Percentiles rank a stretch among this genome's conserved stretches.
These are phyloP conservation scores for Ganoderma boninense DNA, from an alignment of 1,284 basidiomycete genomes.

Conservation along the genomic window DNA sequence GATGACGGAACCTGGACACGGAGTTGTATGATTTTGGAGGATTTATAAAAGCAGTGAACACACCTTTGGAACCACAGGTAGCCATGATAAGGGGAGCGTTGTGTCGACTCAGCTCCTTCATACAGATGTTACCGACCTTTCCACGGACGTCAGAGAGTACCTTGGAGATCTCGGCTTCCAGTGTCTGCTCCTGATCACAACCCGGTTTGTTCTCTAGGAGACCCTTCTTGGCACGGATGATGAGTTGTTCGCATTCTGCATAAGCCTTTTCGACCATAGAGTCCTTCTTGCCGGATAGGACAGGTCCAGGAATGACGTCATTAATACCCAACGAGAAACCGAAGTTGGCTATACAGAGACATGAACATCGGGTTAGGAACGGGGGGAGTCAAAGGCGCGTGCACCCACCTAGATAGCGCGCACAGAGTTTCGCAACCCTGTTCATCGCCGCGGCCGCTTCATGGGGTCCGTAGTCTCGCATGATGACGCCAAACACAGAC, in stretches of 20 bases:
- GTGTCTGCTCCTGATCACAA: conserved; percentile 96
- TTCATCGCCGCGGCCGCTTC: conserved; percentile 98
- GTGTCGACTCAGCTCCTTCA: conserved; percentile 95
- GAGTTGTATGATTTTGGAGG: conserved; percentile 3
- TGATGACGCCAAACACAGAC: conserved; percentile 97
- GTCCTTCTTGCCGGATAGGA: conserved; percentile 86
- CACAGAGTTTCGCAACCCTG: conserved; percentile 94
- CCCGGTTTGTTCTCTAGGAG: conserved; percentile 96
- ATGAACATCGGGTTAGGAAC: neutral
- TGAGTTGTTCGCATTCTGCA: conserved; percentile 86
- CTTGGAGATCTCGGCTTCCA: conserved; percentile 95
- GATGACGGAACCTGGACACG: conserved; percentile 87
- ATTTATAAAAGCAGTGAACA: too few relatives aligned
- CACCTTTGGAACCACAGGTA: conserved; percentile 98
- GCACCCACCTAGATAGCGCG: conserved; percentile 87
- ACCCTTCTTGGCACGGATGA: conserved; percentile 91
- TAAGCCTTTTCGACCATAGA: conserved; percentile 91
- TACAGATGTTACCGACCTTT: conserved; percentile 97
- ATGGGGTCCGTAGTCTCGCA: conserved; percentile 96
- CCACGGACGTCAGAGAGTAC: conserved; percentile 95
- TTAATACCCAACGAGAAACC: conserved; percentile 99
- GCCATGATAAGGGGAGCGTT: conserved; percentile 99
- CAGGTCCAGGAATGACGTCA: conserved; percentile 96
- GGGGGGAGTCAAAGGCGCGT: neutral
- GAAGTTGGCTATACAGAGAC: conserved; percentile 78